phyloP scores from a whole-genome alignment of 139 green algal species.

The Picochlorum costavermella region DNA sequence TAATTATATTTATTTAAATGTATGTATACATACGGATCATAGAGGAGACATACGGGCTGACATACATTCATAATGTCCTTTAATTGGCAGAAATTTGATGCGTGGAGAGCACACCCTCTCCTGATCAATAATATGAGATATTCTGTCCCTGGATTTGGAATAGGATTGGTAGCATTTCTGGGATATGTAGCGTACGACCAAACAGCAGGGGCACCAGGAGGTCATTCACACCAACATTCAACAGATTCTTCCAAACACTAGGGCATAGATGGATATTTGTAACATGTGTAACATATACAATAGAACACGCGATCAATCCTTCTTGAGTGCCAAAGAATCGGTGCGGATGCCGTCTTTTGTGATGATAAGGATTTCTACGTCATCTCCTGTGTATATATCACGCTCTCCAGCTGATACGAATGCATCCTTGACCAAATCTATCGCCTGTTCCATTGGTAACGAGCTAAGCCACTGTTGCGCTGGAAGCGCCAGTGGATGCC shows the following conservation, averaged over 20 bases:
- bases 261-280: too few relatives aligned
- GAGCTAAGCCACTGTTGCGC: slow-evolving; percentile 50
- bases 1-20: too few relatives aligned
- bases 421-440: slow-evolving; percentile 93
- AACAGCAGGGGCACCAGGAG: not conserved
- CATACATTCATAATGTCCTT: slow-evolving; percentile 16
- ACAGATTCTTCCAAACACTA: too few relatives aligned
- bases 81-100: slow-evolving; percentile 22
- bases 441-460: slow-evolving; percentile 66
- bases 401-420: slow-evolving; percentile 93
- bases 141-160: slow-evolving; percentile 30
- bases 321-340: slow-evolving; percentile 79
- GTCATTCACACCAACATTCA: not conserved
- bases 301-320: slow-evolving; percentile 54
- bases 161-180: slow-evolving; percentile 33
- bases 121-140: slow-evolving; percentile 34
- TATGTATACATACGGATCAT: too few relatives aligned
- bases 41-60: not conserved
- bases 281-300: too few relatives aligned
- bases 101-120: slow-evolving; percentile 33
- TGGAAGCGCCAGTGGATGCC: slow-evolving; percentile 79
- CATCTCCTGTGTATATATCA: slow-evolving; percentile 98
- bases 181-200: slow-evolving; percentile 43
- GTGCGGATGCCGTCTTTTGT: slow-evolving; percentile 69
- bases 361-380: slow-evolving; percentile 93